Evolutionary conservation across 73 alveolate genomes (phyloP).

Genomic region (Paramecium sonneborni): DNA sequence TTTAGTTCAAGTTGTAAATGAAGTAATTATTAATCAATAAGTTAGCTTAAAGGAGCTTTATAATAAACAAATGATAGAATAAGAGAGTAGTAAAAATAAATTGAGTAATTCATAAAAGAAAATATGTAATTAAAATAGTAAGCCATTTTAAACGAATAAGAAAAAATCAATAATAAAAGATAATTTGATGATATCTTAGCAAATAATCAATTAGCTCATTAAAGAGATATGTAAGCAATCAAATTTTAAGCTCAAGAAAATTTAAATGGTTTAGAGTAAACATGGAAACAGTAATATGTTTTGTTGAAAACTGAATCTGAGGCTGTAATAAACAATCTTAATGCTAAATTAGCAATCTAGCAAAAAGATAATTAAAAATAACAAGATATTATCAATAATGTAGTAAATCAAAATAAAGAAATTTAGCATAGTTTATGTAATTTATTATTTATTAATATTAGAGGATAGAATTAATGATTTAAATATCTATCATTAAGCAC

Average conservation of each 20-base stretch:
- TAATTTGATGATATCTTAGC: constrained; percentile 2
- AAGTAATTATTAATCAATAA: background rate
- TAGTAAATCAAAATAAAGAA: constrained; percentile 17
- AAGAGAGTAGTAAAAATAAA: background rate
- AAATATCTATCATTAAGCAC: constrained; percentile 1
- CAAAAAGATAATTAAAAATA: background rate
- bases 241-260: constrained; percentile 5
- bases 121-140: background rate
- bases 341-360: background rate
- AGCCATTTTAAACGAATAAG: background rate
- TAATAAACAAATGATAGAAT: background rate
- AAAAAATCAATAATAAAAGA: background rate
- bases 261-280: background rate
- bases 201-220: background rate
- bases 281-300: background rate
- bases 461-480: constrained; percentile 3
- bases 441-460: background rate
- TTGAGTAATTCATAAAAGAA: background rate
- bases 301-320: background rate
- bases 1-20: background rate
- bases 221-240: background rate
- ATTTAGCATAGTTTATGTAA: background rate
- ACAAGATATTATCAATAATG: background rate
- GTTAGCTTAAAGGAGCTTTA: background rate
- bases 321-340: background rate